phyloP scores from a whole-genome alignment of 225 moss, liverwort and hornwort species.

The Bryoerythrophyllum caledonicum region DNA sequence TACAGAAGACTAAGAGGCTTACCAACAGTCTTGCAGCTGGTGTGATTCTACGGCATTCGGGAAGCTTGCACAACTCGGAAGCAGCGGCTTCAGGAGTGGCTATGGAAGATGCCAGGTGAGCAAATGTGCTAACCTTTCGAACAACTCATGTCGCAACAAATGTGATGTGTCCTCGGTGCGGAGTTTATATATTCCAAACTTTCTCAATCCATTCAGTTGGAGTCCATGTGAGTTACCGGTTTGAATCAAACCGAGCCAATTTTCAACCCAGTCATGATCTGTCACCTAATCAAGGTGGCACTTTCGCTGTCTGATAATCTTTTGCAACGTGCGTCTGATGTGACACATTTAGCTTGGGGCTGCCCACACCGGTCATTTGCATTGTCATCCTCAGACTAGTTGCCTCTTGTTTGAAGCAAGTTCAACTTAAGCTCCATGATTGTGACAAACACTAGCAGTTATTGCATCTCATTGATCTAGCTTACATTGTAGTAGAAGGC shows the following conservation, averaged over 20 bases:
- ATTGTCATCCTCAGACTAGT: background rate
- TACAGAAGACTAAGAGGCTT: background rate
- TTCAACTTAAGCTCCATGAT: background rate
- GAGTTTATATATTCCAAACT: background rate
- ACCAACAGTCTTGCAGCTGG: background rate
- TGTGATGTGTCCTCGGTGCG: background rate
- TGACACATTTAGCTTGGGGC: background rate
- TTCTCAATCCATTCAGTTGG: no score
- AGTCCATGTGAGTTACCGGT: background rate
- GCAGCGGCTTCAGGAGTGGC: slow-evolving; percentile 1
- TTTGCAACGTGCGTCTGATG: background rate
- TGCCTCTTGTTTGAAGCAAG: background rate
- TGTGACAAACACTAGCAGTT: background rate
- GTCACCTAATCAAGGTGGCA: background rate
- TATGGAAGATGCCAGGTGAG: slow-evolving; percentile 30
- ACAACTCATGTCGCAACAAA: background rate
- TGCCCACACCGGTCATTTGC: background rate
- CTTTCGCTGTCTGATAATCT: background rate
- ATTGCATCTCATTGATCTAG: background rate
- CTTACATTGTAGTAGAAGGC: background rate
- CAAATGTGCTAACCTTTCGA: background rate
- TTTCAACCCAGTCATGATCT: background rate
- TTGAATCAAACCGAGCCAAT: background rate
- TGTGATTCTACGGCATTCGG: slow-evolving; percentile 9
- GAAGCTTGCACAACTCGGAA: background rate